Conservation (phyloP, 1,284 basidiomycete genomes). For the Cutaneotrichosporon spelunceum region DNA sequence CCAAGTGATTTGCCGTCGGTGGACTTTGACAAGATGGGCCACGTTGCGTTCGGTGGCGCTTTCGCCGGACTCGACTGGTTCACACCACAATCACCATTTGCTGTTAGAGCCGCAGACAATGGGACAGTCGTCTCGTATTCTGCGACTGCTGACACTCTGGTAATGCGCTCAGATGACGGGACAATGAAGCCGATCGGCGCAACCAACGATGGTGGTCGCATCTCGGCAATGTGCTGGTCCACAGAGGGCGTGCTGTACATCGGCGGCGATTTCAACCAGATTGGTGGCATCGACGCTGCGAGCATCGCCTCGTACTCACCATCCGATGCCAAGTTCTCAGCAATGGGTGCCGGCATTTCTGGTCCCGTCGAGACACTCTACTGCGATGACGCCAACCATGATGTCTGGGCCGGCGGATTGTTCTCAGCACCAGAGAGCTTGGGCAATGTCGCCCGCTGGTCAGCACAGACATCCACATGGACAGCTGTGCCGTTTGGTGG, state of each 20-base stretch:
- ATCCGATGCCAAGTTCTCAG: slow-evolving; percentile 25
- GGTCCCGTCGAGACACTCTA: slow-evolving; percentile 72
- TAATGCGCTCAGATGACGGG: slow-evolving; percentile 30
- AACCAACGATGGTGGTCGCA: slow-evolving; percentile 44
- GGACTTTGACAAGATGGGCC: slow-evolving; percentile 87
- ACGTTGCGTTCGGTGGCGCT: slow-evolving; percentile 76
- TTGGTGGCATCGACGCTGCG: slow-evolving; percentile 28
- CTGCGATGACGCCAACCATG: slow-evolving; percentile 69
- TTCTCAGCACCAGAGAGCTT: slow-evolving; percentile 57
- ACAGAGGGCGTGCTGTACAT: slow-evolving; percentile 41
- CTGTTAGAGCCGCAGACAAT: slow-evolving; percentile 25
- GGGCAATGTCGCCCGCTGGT: slow-evolving; percentile 76
- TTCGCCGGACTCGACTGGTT: slow-evolving; percentile 73
- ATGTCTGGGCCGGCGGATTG: slow-evolving; percentile 80
- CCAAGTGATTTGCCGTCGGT: slow-evolving; percentile 68
- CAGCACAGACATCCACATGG: slow-evolving; percentile 61
- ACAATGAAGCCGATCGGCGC: slow-evolving; percentile 31
- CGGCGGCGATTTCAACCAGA: slow-evolving; percentile 43
- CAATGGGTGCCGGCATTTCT: slow-evolving; percentile 52
- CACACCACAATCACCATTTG: slow-evolving; percentile 37
- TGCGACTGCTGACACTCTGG: slow-evolving; percentile 39
- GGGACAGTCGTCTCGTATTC: slow-evolving; percentile 30
- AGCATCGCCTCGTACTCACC: slow-evolving; percentile 44
- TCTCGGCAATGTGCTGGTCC: slow-evolving; percentile 44
- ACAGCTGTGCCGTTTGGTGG: slow-evolving; percentile 74